Conservation (phyloP, 129 eudicot species). For the Smallanthus sonchifolius region DNA sequence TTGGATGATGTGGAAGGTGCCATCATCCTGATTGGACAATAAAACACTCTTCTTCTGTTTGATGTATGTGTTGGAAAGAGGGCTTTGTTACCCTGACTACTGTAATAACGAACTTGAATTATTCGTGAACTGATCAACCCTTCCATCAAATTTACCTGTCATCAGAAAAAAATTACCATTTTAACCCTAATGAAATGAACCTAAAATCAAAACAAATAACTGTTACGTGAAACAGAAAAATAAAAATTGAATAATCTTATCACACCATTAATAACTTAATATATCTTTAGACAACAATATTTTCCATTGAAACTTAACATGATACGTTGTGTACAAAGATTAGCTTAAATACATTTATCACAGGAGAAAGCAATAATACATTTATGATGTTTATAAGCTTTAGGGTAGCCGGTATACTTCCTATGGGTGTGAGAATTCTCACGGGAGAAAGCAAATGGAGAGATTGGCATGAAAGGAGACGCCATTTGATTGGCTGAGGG, state of each 20-base stretch:
- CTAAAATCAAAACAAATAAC: neutral
- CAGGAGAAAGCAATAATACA: neutral
- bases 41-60: constrained; percentile 26
- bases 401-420: too few relatives aligned
- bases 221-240: neutral
- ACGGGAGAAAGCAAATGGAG: too few relatives aligned
- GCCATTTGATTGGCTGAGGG: too few relatives aligned
- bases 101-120: constrained; percentile 35
- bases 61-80: constrained; percentile 21
- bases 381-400: neutral
- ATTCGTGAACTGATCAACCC: constrained; percentile 49
- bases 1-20: constrained; percentile 35
- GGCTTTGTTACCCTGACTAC: constrained; percentile 9
- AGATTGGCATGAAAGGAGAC: too few relatives aligned
- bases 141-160: constrained; percentile 59
- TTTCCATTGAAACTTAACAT: neutral
- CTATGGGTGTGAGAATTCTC: too few relatives aligned
- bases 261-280: neutral
- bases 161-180: neutral
- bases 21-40: constrained; percentile 32
- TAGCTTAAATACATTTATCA: too few relatives aligned
- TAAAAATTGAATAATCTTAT: neutral
- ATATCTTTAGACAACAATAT: neutral
- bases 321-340: neutral
- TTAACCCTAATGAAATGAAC: neutral